Evolutionary conservation across 1,284 basidiomycete genomes (phyloP), one percentile per base, ranked within the genome.

Genomic region (Boletus austroedulis): DNA sequence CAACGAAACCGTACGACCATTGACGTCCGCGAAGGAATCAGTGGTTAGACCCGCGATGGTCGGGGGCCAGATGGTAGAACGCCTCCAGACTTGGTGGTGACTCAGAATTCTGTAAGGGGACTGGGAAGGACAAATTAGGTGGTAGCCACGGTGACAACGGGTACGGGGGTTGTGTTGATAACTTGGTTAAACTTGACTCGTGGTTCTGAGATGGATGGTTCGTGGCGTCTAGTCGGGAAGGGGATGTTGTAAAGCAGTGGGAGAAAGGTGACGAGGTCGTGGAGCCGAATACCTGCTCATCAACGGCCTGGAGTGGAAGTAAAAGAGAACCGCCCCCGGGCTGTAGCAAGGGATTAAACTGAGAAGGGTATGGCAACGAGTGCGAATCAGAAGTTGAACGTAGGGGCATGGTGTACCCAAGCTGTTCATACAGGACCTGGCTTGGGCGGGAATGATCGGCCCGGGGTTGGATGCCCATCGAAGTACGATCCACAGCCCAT

Each of bases 361-460:
- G 56, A 34, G 50, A 49, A 7, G 53, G 29, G 28, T 59, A 43
- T 21, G 49, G 38, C 14, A 41, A 31, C 11, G 52, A 55, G 19
- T 64, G 63, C 63, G 57, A 55, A 12, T 59, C 56, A 24, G 51
- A 44, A 34, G 50, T 51, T 6, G 41, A 52, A 45, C 49, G 43
- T 5, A 46, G 24, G 21, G 57, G 26, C 1, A 49, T 29, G 43
- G 49, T 31, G 36, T 45, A 14, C 10, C 55, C 58, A 32, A 46
- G 31, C 29, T 54, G 60, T 55, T 49, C 56, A n/a, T 28, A 53
- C 24, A 43, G 28, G 15, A 52, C 17, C 19, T 55, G 36, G 26
- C 19, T 51, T 23, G 21, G 11, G 49, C 56, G 34, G 23, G 50
- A 53, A 53, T 55, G 41, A 11, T 21, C 19, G 5, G 28, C 19